Evolutionary conservation across 179 eudicot genomes (phyloP).

Genomic region (Vitellaria paradoxa): DNA sequence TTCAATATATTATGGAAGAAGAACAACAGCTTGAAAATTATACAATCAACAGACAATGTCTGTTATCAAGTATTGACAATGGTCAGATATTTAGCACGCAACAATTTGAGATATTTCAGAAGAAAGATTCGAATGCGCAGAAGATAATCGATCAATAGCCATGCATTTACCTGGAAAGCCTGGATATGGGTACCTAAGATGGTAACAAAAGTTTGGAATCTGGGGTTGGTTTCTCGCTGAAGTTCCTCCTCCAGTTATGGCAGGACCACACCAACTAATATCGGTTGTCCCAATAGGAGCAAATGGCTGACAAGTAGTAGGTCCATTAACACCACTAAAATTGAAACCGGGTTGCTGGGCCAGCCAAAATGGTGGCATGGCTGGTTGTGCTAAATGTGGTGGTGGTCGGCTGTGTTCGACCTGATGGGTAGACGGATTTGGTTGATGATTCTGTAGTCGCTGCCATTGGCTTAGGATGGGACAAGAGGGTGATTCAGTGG

Average conservation of each 20-base stretch:
- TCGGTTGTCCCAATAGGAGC: constrained; percentile 13
- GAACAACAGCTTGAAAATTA: not conserved
- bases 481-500: constrained; percentile 5
- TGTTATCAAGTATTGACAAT: not conserved
- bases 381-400: constrained; percentile 11
- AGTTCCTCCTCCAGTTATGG: constrained; percentile 1
- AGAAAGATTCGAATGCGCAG: too few relatives aligned
- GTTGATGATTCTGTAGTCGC: constrained; percentile 7
- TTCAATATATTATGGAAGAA: not conserved
- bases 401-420: constrained; percentile 15
- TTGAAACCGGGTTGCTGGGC: constrained; percentile 8
- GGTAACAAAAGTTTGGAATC: constrained; percentile 21
- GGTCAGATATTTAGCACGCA: not conserved
- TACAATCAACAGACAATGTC: not conserved
- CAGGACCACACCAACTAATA: constrained; percentile 15
- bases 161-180: constrained; percentile 6
- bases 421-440: constrained; percentile 10
- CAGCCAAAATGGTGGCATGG: constrained; percentile 17
- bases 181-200: constrained; percentile 13
- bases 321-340: constrained; percentile 4
- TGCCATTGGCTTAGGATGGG: constrained; percentile 9
- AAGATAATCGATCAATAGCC: not conserved
- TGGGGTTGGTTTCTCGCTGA: constrained; percentile 11
- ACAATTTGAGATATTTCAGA: not conserved
- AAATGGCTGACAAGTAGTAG: constrained; percentile 5